Base-by-base conservation (phyloP, 2,329 filamentous ascomycete genomes). In the Hypoxylon sp. region DNA sequence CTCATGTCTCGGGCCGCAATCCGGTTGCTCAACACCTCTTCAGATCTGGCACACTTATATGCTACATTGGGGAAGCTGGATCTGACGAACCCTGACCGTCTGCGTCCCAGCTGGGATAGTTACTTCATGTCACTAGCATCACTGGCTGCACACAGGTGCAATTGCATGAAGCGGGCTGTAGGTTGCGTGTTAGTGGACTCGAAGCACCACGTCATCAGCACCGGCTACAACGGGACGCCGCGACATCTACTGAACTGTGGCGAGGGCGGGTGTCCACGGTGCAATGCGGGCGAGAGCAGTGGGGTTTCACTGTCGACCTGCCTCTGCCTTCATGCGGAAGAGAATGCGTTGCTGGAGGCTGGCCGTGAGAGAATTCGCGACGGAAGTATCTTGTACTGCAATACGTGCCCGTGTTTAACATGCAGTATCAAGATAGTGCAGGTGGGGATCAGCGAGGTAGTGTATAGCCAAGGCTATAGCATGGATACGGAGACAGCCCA, bases 351-450 rank as follows among this genome's bases (percentile, higher is more conserved):
- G 62, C 84, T 99, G 8, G 96, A 99, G 82, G 96, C 96, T 19
- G 96, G 96, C 0, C 85, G 96, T 72, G 96, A 98, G 79, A 86
- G 96, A 62, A 93, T 99, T 71, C 85, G 93, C 19, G 91, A 93
- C 59, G 92, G 90, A 3, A 88, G 92, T 37, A 91, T 93, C 52
- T 82, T 99, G 25, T 99, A 97, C 80, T 97, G 94, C 79, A 93
- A 97, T 77, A 97, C 94, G 71, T 99, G 96, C 79, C 96, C 96
- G 3, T 99, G 96, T 77, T 83, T 99, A 78, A 99, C 96, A 2
- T 99, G 96, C 80, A 97, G 93, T 74, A 97, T 99, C 82, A 99
- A 99, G 83, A 98, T 99, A 75, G 92, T 93, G 21, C 96, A 99
- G 81, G 93, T 98, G 6, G 96, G 96, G 16, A 97, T 99, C 70